Base-by-base conservation (phyloP, 2,329 filamentous ascomycete species). In the Cladophialophora carrionii region DNA sequence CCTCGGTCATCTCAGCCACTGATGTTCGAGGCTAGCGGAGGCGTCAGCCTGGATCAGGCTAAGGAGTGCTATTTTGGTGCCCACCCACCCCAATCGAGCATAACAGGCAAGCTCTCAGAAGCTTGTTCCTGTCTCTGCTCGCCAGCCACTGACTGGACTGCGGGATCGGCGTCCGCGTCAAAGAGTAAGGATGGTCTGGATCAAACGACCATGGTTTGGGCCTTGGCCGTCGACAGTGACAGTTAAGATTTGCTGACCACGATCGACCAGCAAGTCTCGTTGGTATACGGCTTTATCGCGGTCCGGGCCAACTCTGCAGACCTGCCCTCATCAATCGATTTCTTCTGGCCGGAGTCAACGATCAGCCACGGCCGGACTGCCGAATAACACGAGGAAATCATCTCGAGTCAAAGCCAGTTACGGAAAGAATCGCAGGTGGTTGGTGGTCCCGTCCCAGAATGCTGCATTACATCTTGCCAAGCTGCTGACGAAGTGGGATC, bases 1-100 rank as follows among this genome's bases (percentile, higher is more conserved):
- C 3, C 29, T 60, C 57, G 57, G 32, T 41, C 22, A 60, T 60
- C 57, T 60, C 57, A 60, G 57, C 57, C 57, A 60, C 57, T 60
- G 57, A 60, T 52, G 57, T 43, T 60, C 26, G 57, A 60, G 48
- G 57, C 57, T 60, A 60, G n/a, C 3, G 24, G 34, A 52, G 57
- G 48, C 57, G 46, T 60, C 57, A 60, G 46, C 57, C 57, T 46
- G 24, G 14, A 34, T 60, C 31, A 17, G 31, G 31, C n/a, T 53
- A 60, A 34, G 31, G 12, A 20, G 31, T 32, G n/a, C 32, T 60
- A 60, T 60, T 60, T 52, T 60, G 48, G 57, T 41, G 20, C 46
- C 37, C n/a, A 32, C 49, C 43, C 26, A 52, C n/a, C 24, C 46
- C 24, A 46, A 29, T 29, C 43, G 29, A 46, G 56, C 29, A 9